These are phyloP conservation scores for Tulasnella sp. DNA, from an alignment of 768 basidiomycete species.

Conservation along the genomic window DNA sequence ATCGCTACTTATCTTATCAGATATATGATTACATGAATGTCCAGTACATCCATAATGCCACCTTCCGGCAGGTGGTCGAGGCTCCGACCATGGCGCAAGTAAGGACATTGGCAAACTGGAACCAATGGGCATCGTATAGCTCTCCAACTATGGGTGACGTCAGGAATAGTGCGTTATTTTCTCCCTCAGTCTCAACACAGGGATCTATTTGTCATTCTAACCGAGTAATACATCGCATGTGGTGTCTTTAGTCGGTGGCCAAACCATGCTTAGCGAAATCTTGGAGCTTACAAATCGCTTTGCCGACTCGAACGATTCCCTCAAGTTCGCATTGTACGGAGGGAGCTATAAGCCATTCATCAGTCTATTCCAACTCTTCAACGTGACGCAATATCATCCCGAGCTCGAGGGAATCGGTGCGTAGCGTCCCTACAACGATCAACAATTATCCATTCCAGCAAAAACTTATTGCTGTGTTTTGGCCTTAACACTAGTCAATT, in stretches of 20 bases:
- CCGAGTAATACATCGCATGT: too few relatives aligned
- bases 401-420: conserved; percentile 48
- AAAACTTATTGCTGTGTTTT: not conserved
- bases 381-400: conserved; percentile 39
- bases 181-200: not conserved
- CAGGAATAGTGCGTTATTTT: conserved; percentile 56
- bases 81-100: conserved; percentile 68
- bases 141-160: conserved; percentile 46
- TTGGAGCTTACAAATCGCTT: conserved; percentile 64
- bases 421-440: conserved; percentile 20
- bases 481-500: conserved; percentile 46
- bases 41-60: conserved; percentile 69
- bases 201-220: too few relatives aligned
- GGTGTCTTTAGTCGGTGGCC: conserved; percentile 73
- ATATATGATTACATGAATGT: conserved; percentile 71
- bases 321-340: conserved; percentile 67
- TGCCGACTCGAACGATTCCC: conserved; percentile 66
- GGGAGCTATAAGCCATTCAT: conserved; percentile 87
- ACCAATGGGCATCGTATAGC: conserved; percentile 65
- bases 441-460: too few relatives aligned
- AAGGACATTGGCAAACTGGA: conserved; percentile 64
- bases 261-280: conserved; percentile 64
- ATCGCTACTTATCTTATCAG: conserved; percentile 28
- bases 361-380: conserved; percentile 76
- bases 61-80: conserved; percentile 69